Percentiles rank a stretch among this genome's conserved stretches.
These are phyloP conservation scores for Oxyria digyna DNA, from an alignment of 148 eudicot species.

Conservation along the genomic window DNA sequence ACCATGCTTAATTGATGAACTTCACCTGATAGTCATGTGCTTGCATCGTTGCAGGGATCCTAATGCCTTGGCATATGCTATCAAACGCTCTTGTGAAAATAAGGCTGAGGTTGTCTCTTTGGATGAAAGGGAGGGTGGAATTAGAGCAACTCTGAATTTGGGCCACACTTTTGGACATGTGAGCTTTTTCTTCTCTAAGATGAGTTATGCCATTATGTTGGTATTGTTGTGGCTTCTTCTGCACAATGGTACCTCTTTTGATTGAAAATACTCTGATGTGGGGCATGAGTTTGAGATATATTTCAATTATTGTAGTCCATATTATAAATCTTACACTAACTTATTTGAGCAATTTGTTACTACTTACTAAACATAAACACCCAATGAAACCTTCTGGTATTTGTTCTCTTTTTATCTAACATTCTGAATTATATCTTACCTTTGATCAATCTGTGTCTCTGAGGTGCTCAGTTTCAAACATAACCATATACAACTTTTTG, in stretches of 20 bases:
- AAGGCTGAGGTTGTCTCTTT: constrained; percentile 92
- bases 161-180: constrained; percentile 99
- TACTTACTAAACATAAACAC: background rate
- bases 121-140: constrained; percentile 93
- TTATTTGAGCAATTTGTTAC: background rate
- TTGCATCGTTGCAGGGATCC: constrained; percentile 60
- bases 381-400: background rate
- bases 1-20: background rate
- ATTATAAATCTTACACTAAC: background rate
- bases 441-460: background rate
- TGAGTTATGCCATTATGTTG: background rate
- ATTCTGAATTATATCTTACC: background rate
- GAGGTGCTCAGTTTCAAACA: background rate
- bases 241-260: background rate
- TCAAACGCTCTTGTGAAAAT: constrained; percentile 95
- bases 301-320: background rate
- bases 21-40: background rate
- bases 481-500: background rate
- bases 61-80: constrained; percentile 81
- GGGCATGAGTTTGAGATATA: background rate
- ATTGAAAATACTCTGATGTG: background rate
- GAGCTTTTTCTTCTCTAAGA: constrained; percentile 21
- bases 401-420: background rate
- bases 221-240: background rate
- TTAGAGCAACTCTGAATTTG: constrained; percentile 89